Percentiles rank a stretch among this genome's conserved stretches.
Evolutionary conservation across 177 flowering plant species (phyloP).

Genomic region (Vitis hybrid): DNA sequence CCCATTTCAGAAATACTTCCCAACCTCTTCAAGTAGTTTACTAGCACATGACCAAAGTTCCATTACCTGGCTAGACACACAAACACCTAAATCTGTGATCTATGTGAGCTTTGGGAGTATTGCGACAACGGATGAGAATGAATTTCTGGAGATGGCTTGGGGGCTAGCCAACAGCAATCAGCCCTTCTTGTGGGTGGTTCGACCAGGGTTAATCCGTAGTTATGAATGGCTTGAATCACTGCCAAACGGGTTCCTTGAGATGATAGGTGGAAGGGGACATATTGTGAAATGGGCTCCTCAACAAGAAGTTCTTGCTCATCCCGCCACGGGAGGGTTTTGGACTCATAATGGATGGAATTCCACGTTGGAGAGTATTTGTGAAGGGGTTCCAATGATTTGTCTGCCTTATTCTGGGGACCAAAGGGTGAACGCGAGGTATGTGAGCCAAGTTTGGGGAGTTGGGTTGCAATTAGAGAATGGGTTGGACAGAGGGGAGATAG

Average conservation of each 20-base stretch:
- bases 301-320: slow-evolving; percentile 24
- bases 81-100: neutral
- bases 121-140: neutral
- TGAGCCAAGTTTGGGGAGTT: slow-evolving; percentile 33
- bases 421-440: slow-evolving; percentile 31
- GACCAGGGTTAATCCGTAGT: slow-evolving; percentile 21
- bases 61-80: slow-evolving; percentile 22
- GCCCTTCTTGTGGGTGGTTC: slow-evolving; percentile 32
- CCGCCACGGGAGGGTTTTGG: slow-evolving; percentile 20
- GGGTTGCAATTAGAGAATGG: slow-evolving; percentile 26
- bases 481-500: slow-evolving; percentile 30
- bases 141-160: slow-evolving; percentile 22
- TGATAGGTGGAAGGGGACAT: slow-evolving; percentile 10
- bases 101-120: slow-evolving; percentile 32
- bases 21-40: slow-evolving; percentile 19
- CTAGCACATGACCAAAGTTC: slow-evolving; percentile 12
- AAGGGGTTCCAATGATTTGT: slow-evolving; percentile 54
- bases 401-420: slow-evolving; percentile 35
- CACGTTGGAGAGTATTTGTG: slow-evolving; percentile 43
- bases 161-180: slow-evolving; percentile 24
- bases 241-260: slow-evolving; percentile 22
- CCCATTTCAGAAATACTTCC: slow-evolving; percentile 34
- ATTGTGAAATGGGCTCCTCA: slow-evolving; percentile 33
- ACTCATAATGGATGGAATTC: slow-evolving; percentile 44
- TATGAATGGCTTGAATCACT: slow-evolving; percentile 18